Percentiles rank a stretch among this genome's conserved stretches.
Conservation (phyloP, 2,329 filamentous ascomycete genomes). For the Thelonectria blattea region DNA sequence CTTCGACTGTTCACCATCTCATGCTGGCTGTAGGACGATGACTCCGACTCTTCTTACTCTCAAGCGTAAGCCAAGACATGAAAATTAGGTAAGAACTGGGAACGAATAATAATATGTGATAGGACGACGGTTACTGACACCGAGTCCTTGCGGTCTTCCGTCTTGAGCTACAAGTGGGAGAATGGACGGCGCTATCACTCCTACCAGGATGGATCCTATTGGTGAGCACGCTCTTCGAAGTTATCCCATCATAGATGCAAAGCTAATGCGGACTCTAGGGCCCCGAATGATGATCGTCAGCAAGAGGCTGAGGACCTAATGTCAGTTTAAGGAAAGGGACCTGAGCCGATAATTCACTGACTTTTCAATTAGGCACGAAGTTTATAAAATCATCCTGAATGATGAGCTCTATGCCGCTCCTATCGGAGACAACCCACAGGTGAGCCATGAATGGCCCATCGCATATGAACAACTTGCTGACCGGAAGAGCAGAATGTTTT, state of each 20-base stretch:
- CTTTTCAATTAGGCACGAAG: constrained; percentile 26
- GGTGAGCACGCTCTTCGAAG: constrained; percentile 2
- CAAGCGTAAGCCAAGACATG: constrained; percentile 4
- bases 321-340: constrained; percentile 8
- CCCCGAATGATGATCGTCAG: constrained; percentile 35
- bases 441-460: background rate
- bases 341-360: background rate
- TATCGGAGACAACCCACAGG: constrained; percentile 35
- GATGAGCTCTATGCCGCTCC: constrained; percentile 42
- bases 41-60: constrained; percentile 18
- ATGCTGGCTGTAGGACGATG: constrained; percentile 13
- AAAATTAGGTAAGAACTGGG: background rate
- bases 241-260: background rate
- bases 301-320: constrained; percentile 35
- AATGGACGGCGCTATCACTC: constrained; percentile 56
- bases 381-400: constrained; percentile 35
- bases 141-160: constrained; percentile 18
- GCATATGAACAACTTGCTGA: background rate
- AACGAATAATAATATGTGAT: background rate
- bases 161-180: constrained; percentile 44
- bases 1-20: background rate
- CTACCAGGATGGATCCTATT: constrained; percentile 51
- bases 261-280: constrained; percentile 20
- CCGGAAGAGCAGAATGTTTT: constrained; percentile 30
- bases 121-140: constrained; percentile 19